Conservation (phyloP, 2,329 filamentous ascomycete species). For the Epichloe festucae region DNA sequence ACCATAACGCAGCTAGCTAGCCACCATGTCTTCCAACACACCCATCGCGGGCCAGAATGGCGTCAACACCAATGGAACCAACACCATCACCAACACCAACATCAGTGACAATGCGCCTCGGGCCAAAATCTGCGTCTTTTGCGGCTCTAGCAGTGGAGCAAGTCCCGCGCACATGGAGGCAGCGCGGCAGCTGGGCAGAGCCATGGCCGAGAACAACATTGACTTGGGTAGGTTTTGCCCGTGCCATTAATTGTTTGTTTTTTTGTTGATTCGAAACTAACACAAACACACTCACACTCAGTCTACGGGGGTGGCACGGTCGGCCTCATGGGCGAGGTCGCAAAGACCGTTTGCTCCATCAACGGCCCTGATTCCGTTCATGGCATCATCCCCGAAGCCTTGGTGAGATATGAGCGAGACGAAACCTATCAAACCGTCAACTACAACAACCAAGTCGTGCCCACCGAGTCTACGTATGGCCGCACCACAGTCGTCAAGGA, state of each 20-base stretch:
- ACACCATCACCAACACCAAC: conserved; percentile 8
- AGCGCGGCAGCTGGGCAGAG: conserved; percentile 59
- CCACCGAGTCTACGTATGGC: conserved; percentile 58
- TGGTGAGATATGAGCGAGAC: conserved; percentile 67
- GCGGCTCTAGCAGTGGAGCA: conserved; percentile 65
- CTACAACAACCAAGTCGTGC: conserved; percentile 40
- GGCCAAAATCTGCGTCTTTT: conserved; percentile 84
- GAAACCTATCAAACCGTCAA: conserved; percentile 36
- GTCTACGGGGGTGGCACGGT: conserved; percentile 97
- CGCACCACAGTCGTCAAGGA: conserved; percentile 78
- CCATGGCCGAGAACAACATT: conserved; percentile 66
- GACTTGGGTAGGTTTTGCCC: conserved; percentile 42
- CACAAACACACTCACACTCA: conserved; percentile 19
- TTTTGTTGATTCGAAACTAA: background rate
- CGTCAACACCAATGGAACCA: conserved; percentile 9
- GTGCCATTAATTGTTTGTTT: background rate
- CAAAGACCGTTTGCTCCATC: conserved; percentile 71
- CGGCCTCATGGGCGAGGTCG: conserved; percentile 90
- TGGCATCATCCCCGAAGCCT: conserved; percentile 81
- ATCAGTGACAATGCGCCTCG: conserved; percentile 14
- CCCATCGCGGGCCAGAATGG: conserved; percentile 13
- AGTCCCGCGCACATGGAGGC: conserved; percentile 64
- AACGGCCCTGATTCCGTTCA: conserved; percentile 73
- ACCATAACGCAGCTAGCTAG: background rate
- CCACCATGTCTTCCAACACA: conserved; percentile 6